These are phyloP conservation scores for Hemerocallis citrina DNA, from an alignment of 106 monocot genomes.

Conservation along the genomic window DNA sequence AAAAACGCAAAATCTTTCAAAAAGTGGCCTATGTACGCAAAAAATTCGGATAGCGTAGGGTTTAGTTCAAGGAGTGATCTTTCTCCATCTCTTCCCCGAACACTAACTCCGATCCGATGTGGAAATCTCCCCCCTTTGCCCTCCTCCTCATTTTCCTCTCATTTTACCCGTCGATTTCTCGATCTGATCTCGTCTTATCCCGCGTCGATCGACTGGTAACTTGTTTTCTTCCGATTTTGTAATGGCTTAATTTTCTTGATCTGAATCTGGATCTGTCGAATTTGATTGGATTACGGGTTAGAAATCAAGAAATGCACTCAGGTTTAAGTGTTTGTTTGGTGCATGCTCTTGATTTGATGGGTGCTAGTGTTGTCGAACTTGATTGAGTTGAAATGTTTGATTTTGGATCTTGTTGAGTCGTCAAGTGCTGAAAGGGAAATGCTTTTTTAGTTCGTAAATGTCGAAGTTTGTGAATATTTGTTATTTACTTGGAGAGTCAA, in stretches of 20 bases:
- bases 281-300: neutral
- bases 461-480: neutral
- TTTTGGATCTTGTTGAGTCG: too few relatives aligned
- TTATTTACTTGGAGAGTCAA: neutral
- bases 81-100: neutral
- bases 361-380: neutral
- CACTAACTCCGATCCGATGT: conserved; percentile 2
- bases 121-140: conserved; percentile 7
- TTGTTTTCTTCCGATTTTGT: neutral
- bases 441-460: neutral
- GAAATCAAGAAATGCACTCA: neutral
- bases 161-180: conserved; percentile 9
- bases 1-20: too few relatives aligned
- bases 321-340: neutral
- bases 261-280: neutral
- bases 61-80: too few relatives aligned
- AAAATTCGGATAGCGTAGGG: too few relatives aligned
- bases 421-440: neutral
- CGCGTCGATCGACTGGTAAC: conserved; percentile 54
- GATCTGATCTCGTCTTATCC: conserved; percentile 56
- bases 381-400: neutral
- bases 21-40: too few relatives aligned
- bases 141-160: conserved; percentile 13
- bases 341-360: neutral
- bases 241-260: neutral